Conservation (phyloP, 176 grass and related monocot species). For the Musa troglodytarum region DNA sequence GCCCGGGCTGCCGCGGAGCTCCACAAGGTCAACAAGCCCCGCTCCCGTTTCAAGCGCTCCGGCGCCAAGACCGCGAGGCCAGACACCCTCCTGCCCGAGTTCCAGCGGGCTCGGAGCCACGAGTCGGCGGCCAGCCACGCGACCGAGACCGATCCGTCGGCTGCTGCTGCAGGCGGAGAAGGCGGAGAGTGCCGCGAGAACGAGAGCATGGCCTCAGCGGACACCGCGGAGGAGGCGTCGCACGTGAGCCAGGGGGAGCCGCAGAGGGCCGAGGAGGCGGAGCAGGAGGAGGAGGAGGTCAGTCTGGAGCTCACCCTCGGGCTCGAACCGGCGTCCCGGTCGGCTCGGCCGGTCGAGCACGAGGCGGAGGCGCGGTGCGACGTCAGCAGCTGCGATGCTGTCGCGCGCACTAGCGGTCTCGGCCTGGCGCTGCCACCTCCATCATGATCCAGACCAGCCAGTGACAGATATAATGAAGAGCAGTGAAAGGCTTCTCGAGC, state of each 20-base stretch:
- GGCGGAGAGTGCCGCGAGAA: slow-evolving; percentile 9
- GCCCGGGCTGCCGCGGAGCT: neutral
- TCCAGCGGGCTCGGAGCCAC: slow-evolving; percentile 12
- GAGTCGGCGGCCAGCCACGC: slow-evolving; percentile 38
- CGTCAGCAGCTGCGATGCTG: neutral
- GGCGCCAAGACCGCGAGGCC: slow-evolving; percentile 6
- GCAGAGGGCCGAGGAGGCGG: neutral
- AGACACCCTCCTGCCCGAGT: neutral
- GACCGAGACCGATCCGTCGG: neutral
- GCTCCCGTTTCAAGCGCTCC: slow-evolving; percentile 40
- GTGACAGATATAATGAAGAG: too few relatives aligned
- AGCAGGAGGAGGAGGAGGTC: neutral
- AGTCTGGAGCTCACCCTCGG: slow-evolving; percentile 43
- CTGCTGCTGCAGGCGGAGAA: neutral
- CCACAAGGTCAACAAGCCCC: slow-evolving; percentile 27
- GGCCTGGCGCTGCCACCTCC: neutral
- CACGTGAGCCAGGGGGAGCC: slow-evolving; percentile 58
- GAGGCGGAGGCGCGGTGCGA: neutral
- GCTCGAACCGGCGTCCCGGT: neutral
- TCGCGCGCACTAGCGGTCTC: neutral
- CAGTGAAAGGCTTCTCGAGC: too few relatives aligned
- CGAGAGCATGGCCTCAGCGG: slow-evolving; percentile 20
- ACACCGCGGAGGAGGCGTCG: slow-evolving; percentile 32
- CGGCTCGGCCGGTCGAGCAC: neutral
- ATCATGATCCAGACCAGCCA: too few relatives aligned